phyloP scores from a whole-genome alignment of 495 filamentous ascomycete genomes.

The Tuber umbilicatum region DNA sequence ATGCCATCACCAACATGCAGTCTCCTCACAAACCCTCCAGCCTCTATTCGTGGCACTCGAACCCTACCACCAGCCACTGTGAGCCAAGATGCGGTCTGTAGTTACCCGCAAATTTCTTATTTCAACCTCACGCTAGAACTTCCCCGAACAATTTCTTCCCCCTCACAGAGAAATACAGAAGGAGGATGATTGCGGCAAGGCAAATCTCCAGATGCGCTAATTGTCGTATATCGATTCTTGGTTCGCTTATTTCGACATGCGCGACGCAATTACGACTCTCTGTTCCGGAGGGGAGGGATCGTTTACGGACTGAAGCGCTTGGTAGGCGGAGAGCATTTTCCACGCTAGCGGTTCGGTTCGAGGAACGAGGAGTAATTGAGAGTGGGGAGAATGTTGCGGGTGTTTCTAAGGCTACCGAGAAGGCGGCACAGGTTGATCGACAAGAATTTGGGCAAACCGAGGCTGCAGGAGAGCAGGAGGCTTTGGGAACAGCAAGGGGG shows the following conservation, averaged over 20 bases:
- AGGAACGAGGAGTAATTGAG: constrained; percentile 3
- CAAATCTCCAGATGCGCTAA: constrained; percentile 18
- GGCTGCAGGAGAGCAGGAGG: too few species aligned
- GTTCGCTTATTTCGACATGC: constrained; percentile 18
- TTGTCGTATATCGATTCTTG: constrained; percentile 23
- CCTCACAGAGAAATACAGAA: not conserved
- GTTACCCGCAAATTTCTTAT: not conserved
- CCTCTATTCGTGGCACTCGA: not conserved
- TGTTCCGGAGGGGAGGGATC: not conserved
- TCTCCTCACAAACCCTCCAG: not conserved
- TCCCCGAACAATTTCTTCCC: not conserved
- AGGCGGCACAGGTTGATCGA: too few species aligned
- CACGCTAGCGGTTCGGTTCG: not conserved
- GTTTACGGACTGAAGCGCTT: not conserved
- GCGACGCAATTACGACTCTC: constrained; percentile 16
- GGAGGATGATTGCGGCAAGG: constrained; percentile 26
- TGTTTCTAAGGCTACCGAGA: too few species aligned
- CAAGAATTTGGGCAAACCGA: too few species aligned
- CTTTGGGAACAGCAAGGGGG: too few species aligned
- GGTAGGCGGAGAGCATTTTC: constrained; percentile 6
- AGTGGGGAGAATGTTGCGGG: too few species aligned
- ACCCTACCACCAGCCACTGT: not conserved
- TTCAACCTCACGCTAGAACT: not conserved
- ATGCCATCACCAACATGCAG: too few species aligned
- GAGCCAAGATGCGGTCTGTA: too few species aligned